Conservation (phyloP, 2,329 filamentous ascomycete species). For the Claviceps pazoutovae region DNA sequence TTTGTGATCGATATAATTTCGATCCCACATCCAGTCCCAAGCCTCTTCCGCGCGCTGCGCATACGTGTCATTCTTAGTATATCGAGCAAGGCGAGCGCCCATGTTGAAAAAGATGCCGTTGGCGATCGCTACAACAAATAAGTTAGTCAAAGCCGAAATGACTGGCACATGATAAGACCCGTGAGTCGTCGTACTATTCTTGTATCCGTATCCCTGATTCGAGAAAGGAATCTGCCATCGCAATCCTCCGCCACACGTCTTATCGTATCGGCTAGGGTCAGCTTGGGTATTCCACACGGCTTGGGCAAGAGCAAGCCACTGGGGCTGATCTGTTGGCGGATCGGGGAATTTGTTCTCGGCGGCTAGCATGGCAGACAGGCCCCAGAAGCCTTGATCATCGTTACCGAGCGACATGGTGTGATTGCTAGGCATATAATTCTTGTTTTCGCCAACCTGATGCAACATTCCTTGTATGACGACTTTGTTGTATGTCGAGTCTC, state of each 20-base stretch:
- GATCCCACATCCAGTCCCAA: slow-evolving; percentile 45
- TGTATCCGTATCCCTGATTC: slow-evolving; percentile 67
- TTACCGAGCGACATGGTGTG: slow-evolving; percentile 48
- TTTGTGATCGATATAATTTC: slow-evolving; percentile 45
- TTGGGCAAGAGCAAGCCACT: slow-evolving; percentile 53
- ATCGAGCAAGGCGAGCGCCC: slow-evolving; percentile 55
- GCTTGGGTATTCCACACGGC: slow-evolving; percentile 54
- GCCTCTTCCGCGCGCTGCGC: slow-evolving; percentile 44
- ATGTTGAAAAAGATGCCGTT: slow-evolving; percentile 53
- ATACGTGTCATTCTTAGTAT: slow-evolving; percentile 54
- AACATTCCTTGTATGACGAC: slow-evolving; percentile 42
- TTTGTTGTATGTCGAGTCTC: slow-evolving; percentile 48
- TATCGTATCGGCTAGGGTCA: slow-evolving; percentile 45
- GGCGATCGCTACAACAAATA: slow-evolving; percentile 31
- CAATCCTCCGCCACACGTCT: slow-evolving; percentile 53
- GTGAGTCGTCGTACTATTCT: slow-evolving; percentile 37
- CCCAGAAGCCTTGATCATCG: slow-evolving; percentile 62
- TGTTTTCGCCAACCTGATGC: slow-evolving; percentile 41
- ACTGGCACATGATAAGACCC: background rate
- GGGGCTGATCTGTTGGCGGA: slow-evolving; percentile 35
- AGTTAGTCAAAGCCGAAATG: background rate
- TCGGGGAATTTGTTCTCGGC: slow-evolving; percentile 51
- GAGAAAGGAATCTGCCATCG: slow-evolving; percentile 66
- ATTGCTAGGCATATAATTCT: slow-evolving; percentile 47
- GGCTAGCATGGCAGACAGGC: slow-evolving; percentile 51